Evolutionary conservation across 23 red algal species (phyloP).

Genomic region (Gracilaria gracilis): DNA sequence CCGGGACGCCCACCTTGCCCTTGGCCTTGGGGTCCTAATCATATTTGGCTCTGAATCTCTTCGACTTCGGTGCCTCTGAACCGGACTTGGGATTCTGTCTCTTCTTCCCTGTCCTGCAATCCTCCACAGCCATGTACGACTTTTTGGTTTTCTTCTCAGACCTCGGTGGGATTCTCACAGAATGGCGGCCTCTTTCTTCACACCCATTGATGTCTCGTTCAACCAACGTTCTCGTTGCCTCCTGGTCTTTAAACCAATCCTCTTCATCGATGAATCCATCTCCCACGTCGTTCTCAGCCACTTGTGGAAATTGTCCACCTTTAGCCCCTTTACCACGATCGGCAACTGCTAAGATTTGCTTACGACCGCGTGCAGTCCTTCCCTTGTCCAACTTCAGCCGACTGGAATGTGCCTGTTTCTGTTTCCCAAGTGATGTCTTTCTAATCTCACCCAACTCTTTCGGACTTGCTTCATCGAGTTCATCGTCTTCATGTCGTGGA

Average conservation of each 20-base stretch:
- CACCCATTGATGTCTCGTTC: not conserved
- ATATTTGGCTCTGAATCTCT: not conserved
- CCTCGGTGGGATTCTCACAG: not conserved
- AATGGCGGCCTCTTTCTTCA: not conserved
- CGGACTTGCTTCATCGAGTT: not conserved
- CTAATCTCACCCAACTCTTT: not conserved
- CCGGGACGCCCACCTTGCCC: not conserved
- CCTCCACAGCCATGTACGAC: not conserved
- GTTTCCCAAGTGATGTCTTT: not conserved
- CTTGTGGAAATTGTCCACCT: not conserved
- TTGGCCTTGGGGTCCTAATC: not conserved
- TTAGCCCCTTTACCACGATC: not conserved
- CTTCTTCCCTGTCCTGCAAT: not conserved
- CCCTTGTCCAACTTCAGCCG: not conserved
- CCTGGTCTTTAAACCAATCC: conserved; percentile 4
- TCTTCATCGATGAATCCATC: conserved; percentile 1
- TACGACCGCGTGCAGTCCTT: not conserved
- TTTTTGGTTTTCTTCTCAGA: not conserved
- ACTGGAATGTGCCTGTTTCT: not conserved
- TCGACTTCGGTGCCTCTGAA: not conserved
- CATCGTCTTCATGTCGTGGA: not conserved
- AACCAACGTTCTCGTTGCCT: not conserved
- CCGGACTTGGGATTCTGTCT: not conserved
- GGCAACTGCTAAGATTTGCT: not conserved
- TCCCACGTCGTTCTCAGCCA: not conserved